Percentiles rank a stretch among this genome's conserved stretches.
Evolutionary conservation across 2,329 filamentous ascomycete species (phyloP).

Genomic region (Claviceps sp.): DNA sequence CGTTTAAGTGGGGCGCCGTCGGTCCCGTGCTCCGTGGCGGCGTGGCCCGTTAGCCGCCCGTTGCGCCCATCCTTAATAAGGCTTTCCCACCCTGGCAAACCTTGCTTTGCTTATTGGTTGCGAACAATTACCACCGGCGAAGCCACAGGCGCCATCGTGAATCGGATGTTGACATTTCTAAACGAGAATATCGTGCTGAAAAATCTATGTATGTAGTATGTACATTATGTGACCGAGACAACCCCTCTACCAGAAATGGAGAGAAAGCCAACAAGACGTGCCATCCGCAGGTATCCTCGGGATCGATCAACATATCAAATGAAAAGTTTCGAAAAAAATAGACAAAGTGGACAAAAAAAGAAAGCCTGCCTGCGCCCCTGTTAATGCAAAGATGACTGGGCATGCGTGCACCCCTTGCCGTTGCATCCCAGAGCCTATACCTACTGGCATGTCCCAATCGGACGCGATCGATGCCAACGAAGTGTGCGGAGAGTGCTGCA

Average conservation of each 20-base stretch:
- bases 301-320: too few species aligned
- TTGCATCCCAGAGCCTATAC: background rate
- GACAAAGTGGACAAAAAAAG: background rate
- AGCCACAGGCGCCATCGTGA: too few species aligned
- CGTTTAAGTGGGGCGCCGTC: background rate
- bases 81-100: background rate
- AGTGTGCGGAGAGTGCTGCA: too few species aligned
- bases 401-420: background rate
- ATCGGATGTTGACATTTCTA: too few species aligned
- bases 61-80: background rate
- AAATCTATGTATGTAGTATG: too few species aligned
- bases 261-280: too few species aligned
- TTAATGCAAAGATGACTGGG: background rate
- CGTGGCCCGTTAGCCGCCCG: background rate
- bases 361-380: slow-evolving; percentile 1
- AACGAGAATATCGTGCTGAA: too few species aligned
- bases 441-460: background rate
- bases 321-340: background rate
- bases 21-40: too few species aligned
- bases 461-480: background rate
- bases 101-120: background rate
- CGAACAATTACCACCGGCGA: too few species aligned
- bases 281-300: too few species aligned
- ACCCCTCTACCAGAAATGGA: too few species aligned
- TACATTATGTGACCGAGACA: too few species aligned